Conservation (phyloP, 2,329 filamentous ascomycete genomes). For the Pseudogymnoascus sp. region DNA sequence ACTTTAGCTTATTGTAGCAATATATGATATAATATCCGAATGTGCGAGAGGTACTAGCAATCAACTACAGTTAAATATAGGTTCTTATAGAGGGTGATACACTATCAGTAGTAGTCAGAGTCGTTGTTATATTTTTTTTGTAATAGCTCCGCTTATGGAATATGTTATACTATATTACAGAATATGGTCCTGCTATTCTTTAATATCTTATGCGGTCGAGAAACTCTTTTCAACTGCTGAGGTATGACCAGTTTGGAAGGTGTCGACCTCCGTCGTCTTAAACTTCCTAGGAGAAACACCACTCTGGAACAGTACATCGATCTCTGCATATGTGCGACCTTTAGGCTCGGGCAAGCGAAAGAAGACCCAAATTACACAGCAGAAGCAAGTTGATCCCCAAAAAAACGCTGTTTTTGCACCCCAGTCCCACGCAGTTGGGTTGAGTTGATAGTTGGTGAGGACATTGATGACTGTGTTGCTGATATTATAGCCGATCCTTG, state of each 20-base stretch:
- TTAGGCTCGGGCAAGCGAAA: slow-evolving; percentile 36
- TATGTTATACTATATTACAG: not conserved
- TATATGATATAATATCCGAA: not conserved
- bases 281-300: slow-evolving; percentile 26
- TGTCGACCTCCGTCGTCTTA: not conserved
- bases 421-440: slow-evolving; percentile 31
- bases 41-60: not conserved
- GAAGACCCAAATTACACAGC: slow-evolving; percentile 32
- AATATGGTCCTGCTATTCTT: not conserved
- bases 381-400: slow-evolving; percentile 32
- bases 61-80: not conserved
- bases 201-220: not conserved
- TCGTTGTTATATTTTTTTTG: not conserved
- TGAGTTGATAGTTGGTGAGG: slow-evolving; percentile 29
- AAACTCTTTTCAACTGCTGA: not conserved
- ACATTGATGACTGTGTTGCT: slow-evolving; percentile 27
- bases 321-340: slow-evolving; percentile 36
- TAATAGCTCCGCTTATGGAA: not conserved
- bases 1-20: not conserved
- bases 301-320: slow-evolving; percentile 37
- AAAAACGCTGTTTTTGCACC: slow-evolving; percentile 34
- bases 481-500: slow-evolving; percentile 32
- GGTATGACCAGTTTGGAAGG: not conserved
- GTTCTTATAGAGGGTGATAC: not conserved
- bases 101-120: not conserved